These are phyloP conservation scores for Dalbergia cultrata DNA, from an alignment of 306 rosid genomes.

Conservation along the genomic window DNA sequence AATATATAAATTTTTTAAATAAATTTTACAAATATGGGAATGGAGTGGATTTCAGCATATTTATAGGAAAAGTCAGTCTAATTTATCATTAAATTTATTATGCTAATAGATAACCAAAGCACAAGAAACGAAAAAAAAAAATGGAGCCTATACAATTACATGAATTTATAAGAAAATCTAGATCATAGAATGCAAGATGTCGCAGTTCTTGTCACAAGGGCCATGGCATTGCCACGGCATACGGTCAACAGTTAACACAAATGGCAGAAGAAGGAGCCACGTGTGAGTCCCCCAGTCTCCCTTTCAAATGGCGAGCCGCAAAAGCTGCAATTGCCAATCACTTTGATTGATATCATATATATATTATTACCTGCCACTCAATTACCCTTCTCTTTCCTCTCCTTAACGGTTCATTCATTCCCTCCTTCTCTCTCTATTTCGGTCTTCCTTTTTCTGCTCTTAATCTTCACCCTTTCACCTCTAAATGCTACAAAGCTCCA, in stretches of 20 bases:
- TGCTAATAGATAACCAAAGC: too few species aligned
- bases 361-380: constrained; percentile 18
- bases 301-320: constrained; percentile 64
- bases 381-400: constrained; percentile 29
- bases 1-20: too few species aligned
- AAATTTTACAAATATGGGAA: too few species aligned
- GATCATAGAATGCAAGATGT: constrained; percentile 17
- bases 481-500: constrained; percentile 16
- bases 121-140: neutral
- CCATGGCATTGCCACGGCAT: neutral
- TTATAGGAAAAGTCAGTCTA: too few species aligned
- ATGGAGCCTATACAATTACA: constrained; percentile 8
- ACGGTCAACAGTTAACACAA: constrained; percentile 38
- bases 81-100: too few species aligned
- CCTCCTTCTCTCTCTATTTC: constrained; percentile 20
- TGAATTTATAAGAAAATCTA: neutral
- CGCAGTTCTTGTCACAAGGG: neutral
- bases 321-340: constrained; percentile 62
- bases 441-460: constrained; percentile 45
- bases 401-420: constrained; percentile 55
- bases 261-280: constrained; percentile 49
- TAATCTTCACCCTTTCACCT: constrained; percentile 43
- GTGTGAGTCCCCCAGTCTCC: constrained; percentile 52
- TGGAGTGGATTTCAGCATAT: too few species aligned
- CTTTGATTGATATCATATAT: neutral